A percentile compares a stretch with the other conserved stretches of the same genome.
These are phyloP conservation scores for Ophiostoma sp. DNA, from an alignment of 2,329 filamentous ascomycete genomes.

Conservation along the genomic window DNA sequence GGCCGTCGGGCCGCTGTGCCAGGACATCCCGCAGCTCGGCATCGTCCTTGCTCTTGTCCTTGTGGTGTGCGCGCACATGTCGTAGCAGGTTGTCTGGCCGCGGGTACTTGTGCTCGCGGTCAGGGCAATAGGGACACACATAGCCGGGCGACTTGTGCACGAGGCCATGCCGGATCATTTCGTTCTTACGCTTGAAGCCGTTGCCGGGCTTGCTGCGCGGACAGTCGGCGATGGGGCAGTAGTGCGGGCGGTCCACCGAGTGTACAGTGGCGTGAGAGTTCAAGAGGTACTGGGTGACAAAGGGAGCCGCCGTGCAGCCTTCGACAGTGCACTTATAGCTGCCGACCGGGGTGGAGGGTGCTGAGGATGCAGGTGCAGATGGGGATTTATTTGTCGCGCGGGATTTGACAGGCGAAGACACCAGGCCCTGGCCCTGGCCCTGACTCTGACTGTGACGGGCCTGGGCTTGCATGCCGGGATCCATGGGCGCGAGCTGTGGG, in stretches of 20 bases:
- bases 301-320: constrained; percentile 66
- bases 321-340: constrained; percentile 54
- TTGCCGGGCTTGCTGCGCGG: constrained; percentile 59
- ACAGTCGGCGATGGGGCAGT: constrained; percentile 58
- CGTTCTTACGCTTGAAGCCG: constrained; percentile 67
- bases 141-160: constrained; percentile 95
- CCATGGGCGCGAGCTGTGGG: background rate
- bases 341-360: constrained; percentile 32
- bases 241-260: constrained; percentile 60
- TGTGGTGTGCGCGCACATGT: constrained; percentile 91
- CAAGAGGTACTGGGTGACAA: constrained; percentile 70
- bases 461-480: background rate
- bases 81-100: constrained; percentile 92
- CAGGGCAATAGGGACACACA: constrained; percentile 91
- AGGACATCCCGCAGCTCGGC: constrained; percentile 74
- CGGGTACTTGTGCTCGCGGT: constrained; percentile 90
- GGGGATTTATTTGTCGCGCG: background rate
- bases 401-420: background rate
- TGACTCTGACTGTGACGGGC: background rate
- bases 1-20: constrained; percentile 77
- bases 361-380: background rate
- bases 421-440: background rate
- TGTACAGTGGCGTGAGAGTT: constrained; percentile 75
- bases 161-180: constrained; percentile 71
- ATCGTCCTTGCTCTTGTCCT: constrained; percentile 86